These are phyloP conservation scores for Aspergillus sp. DNA, from an alignment of 2,329 filamentous ascomycete species.

Conservation along the genomic window DNA sequence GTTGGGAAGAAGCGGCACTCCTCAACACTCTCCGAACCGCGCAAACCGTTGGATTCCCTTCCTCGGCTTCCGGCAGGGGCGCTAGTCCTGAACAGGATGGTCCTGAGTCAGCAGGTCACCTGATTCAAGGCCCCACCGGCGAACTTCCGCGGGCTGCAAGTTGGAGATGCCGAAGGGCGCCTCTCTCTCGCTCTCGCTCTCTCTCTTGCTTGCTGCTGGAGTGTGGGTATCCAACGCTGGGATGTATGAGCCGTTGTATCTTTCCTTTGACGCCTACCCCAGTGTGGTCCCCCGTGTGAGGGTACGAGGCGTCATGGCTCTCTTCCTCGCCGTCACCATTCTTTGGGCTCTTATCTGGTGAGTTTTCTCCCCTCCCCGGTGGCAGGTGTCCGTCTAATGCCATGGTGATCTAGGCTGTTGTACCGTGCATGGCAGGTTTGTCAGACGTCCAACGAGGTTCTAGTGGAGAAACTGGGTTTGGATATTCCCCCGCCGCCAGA, in stretches of 20 bases:
- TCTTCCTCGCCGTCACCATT: conserved; percentile 48
- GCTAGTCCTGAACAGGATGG: not conserved
- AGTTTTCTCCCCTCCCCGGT: conserved; percentile 13
- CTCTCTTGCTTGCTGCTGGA: conserved; percentile 4
- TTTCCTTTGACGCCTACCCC: conserved; percentile 48
- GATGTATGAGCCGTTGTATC: conserved; percentile 48
- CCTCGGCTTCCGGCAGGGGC: conserved; percentile 4
- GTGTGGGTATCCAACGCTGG: conserved; percentile 39
- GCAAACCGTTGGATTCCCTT: conserved; percentile 5
- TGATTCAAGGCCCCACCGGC: conserved; percentile 1
- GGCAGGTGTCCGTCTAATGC: conserved; percentile 1
- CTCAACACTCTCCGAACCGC: conserved; percentile 8
- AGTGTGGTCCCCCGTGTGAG: conserved; percentile 46
- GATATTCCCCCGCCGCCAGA: conserved; percentile 89
- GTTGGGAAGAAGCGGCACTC: not conserved
- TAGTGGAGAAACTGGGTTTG: conserved; percentile 87
- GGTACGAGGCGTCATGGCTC: conserved; percentile 51
- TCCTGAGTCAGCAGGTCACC: conserved; percentile 2
- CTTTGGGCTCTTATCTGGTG: conserved; percentile 52
- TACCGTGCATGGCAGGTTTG: conserved; percentile 85
- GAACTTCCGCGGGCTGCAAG: conserved; percentile 7
- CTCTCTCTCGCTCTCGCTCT: not conserved
- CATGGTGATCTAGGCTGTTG: conserved; percentile 62
- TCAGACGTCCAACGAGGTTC: conserved; percentile 83
- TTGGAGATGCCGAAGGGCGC: not conserved